Evolutionary conservation across 306 rosid species (phyloP), one percentile per base, ranked within the genome.

Genomic region (Malus asiatica): DNA sequence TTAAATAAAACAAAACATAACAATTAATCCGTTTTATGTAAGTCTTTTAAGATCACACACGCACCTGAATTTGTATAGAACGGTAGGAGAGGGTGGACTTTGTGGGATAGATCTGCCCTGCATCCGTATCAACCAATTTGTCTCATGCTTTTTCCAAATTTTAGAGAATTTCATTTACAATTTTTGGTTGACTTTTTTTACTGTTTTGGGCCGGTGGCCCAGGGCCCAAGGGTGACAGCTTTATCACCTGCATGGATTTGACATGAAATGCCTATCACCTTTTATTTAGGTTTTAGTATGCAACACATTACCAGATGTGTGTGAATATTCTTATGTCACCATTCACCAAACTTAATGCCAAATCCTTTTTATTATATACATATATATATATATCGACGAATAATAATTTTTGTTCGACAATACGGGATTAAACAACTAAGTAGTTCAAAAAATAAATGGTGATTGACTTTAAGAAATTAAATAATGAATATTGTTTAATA

Each of bases 231-330:
- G 53, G 59, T 40, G 1, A 35, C 79, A 77, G 75, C 78, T 52
- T 48, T 19, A 59, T 87, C 93, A 89, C 93, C 89, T 87, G 93
- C 90, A 87, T 89, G 92, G 92, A 86, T 87, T 87, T 82, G 93
- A 87, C 93, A 79, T 70, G 83, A 74, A 77, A 81, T 74, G 51
- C 78, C 83, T 42, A 85, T 62, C 72, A 79, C 72, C 48, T 66
- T 61, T 73, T 44, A 27, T 59, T 7, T 38, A 6, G 42, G 42
- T 38, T 82, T 12, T 42, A 57, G 59, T 27, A 79, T 65, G 72
- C 44, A 13, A 15, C 25, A 66, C 0, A 4, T 65, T 14, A 19
- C 15, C 23, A 4, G 27, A 66, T 30, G 44, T 69, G 78, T 8
- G 74, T 87, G 86, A 83, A 85, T 84, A 82, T 84, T 89, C 89